These are phyloP conservation scores for Pisolithus orientalis DNA, from an alignment of 768 basidiomycete species.

Conservation along the genomic window DNA sequence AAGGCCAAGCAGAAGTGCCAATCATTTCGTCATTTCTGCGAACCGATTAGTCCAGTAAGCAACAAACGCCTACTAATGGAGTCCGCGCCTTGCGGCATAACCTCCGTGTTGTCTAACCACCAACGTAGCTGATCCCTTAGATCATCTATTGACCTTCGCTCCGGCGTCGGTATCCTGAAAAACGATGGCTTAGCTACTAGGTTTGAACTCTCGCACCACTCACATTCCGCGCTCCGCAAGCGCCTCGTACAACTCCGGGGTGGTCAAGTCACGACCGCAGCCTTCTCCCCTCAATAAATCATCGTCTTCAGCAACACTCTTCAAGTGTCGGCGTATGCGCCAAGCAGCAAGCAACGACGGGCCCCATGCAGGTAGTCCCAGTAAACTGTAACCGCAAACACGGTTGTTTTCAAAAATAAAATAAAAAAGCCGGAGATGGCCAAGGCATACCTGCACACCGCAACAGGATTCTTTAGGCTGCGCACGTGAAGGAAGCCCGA, in stretches of 20 bases:
- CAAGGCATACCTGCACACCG: conserved; percentile 55
- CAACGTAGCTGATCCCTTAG: conserved; percentile 48
- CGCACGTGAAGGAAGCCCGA: conserved; percentile 21
- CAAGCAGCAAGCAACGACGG: conserved; percentile 26
- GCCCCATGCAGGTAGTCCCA: conserved; percentile 36
- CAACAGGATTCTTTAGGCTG: conserved; percentile 20
- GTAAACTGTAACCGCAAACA: conserved; percentile 33
- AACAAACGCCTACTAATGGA: conserved; percentile 44
- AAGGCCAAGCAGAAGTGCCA: not conserved
- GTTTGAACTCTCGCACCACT: conserved; percentile 21
- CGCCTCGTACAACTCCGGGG: conserved; percentile 55
- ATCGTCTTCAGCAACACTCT: conserved; percentile 53
- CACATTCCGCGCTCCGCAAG: conserved; percentile 77
- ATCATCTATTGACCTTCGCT: conserved; percentile 33
- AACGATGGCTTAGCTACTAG: not conserved
- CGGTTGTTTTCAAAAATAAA: conserved; percentile 1
- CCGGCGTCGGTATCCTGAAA: conserved; percentile 33
- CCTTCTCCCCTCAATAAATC: conserved; percentile 48
- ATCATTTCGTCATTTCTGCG: conserved; percentile 12
- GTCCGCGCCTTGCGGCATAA: conserved; percentile 29
- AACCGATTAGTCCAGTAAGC: conserved; percentile 37
- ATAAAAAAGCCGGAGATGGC: not conserved
- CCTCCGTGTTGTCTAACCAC: conserved; percentile 55
- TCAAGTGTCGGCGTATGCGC: conserved; percentile 34
- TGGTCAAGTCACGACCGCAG: conserved; percentile 37